These are phyloP conservation scores for Boletales sp. DNA, from an alignment of 768 basidiomycete genomes.

Conservation along the genomic window DNA sequence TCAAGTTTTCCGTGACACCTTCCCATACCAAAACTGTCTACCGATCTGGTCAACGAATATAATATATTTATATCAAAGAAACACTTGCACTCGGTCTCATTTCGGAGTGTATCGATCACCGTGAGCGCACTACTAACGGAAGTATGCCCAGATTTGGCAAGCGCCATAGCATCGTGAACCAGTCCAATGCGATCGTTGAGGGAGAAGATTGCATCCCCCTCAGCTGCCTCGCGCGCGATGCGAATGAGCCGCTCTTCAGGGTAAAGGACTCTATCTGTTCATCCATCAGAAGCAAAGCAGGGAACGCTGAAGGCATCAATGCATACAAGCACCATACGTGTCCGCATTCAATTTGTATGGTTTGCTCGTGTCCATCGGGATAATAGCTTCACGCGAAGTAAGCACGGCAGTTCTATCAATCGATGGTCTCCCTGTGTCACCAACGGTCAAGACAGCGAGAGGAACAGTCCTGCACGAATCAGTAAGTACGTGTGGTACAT, in stretches of 20 bases:
- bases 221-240: constrained; percentile 80
- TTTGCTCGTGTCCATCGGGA: constrained; percentile 70
- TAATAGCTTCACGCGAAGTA: constrained; percentile 59
- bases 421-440: constrained; percentile 50
- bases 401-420: constrained; percentile 67
- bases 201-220: constrained; percentile 59
- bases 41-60: not conserved
- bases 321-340: constrained; percentile 84
- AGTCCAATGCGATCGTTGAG: constrained; percentile 88
- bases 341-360: constrained; percentile 90
- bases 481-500: not conserved
- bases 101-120: constrained; percentile 62
- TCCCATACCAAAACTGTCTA: constrained; percentile 77
- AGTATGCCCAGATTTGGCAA: constrained; percentile 78
- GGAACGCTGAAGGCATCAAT: constrained; percentile 4
- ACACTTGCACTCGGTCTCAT: constrained; percentile 73
- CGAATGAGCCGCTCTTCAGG: constrained; percentile 70
- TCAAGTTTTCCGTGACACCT: constrained; percentile 57
- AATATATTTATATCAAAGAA: not conserved
- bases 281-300: not conserved
- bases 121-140: constrained; percentile 74
- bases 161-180: constrained; percentile 75
- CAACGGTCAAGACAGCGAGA: constrained; percentile 62
- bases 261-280: constrained; percentile 80
- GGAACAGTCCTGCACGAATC: constrained; percentile 66